Evolutionary conservation across 257 asterid species (phyloP), one percentile per base, ranked within the genome.

Genomic region (Jaltomata sinuosa): DNA sequence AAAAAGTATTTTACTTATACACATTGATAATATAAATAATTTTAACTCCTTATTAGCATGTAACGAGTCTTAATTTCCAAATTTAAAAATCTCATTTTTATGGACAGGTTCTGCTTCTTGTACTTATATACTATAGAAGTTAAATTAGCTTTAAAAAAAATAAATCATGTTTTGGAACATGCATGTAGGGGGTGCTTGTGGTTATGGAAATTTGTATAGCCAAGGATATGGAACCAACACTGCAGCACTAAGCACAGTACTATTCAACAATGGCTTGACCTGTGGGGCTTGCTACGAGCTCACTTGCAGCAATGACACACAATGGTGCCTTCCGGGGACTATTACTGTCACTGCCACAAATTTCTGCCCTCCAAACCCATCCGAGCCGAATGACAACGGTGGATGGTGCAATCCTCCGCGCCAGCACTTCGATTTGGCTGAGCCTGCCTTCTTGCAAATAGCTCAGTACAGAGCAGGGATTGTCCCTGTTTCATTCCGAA

Each of bases 331-430:
- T 15, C 80, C 90, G 38, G 95, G 94, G n/a, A 85, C 89, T 68
- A 91, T 89, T 81, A 86, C 79, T 18, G 91, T 92, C 84, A 92
- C 93, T 1, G 94, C 95, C 76, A 92, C 95, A 45, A 92, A 92
- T 34, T 92, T 92, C 85, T 91, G 95, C 86, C 94, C 95, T 21
- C 92, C 94, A 2, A 92, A 92, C 87, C 94, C 94, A n/a, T 84
- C 90, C 19, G 34, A 85, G 85, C 88, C 92, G 3, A 92, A 89
- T 47, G 89, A 90, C 85, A 84, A 89, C 68, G 93, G 94, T 25
- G 95, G 93, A 4, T 92, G 94, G 95, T 92, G 92, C 93, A 91
- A 92, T 77, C 94, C 36, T 72, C 55, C 80, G 3, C 36, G 18
- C n/a, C 80, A 72, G n/a, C 55, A 72, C n/a, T 72, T 72, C 90